phyloP scores from a whole-genome alignment of 2,329 filamentous ascomycete species.

The Xylaria sp. region DNA sequence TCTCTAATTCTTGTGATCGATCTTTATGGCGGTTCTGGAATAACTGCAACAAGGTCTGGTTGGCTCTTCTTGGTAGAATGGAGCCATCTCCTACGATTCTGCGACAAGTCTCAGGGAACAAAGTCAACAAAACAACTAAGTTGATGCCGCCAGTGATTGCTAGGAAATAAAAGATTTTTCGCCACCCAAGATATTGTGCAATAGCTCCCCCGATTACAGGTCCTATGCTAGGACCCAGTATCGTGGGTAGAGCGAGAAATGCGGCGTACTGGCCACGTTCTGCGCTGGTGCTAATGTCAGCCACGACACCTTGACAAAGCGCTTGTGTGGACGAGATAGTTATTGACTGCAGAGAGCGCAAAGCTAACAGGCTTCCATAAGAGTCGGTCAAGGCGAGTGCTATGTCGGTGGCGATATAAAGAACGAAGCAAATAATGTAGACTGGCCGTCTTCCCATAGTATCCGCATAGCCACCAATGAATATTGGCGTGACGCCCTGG shows the following conservation, averaged over 20 bases:
- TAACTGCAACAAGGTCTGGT: slow-evolving; percentile 31
- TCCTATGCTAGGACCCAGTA: slow-evolving; percentile 54
- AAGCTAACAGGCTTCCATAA: slow-evolving; percentile 56
- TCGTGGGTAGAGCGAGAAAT: slow-evolving; percentile 54
- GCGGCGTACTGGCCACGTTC: slow-evolving; percentile 65
- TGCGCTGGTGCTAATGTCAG: slow-evolving; percentile 63
- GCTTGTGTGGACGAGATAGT: slow-evolving; percentile 64
- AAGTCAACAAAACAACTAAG: slow-evolving; percentile 28
- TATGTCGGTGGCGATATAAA: slow-evolving; percentile 56
- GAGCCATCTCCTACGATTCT: slow-evolving; percentile 40
- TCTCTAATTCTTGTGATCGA: slow-evolving; percentile 4
- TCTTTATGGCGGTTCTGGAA: slow-evolving; percentile 20
- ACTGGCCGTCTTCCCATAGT: slow-evolving; percentile 55
- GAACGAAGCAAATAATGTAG: slow-evolving; percentile 56
- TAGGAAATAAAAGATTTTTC: slow-evolving; percentile 44
- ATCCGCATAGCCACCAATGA: slow-evolving; percentile 60
- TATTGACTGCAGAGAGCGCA: slow-evolving; percentile 60
- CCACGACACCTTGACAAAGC: slow-evolving; percentile 60
- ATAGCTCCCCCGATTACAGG: slow-evolving; percentile 38
- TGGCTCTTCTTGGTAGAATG: slow-evolving; percentile 20
- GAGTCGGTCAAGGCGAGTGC: slow-evolving; percentile 54
- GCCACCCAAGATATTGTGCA: slow-evolving; percentile 40
- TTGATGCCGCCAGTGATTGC: slow-evolving; percentile 39
- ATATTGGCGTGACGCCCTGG: slow-evolving; percentile 61
- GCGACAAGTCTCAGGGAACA: slow-evolving; percentile 41